Conservation (phyloP, 2,329 filamentous ascomycete genomes). For the Paradendryphiella salina region DNA sequence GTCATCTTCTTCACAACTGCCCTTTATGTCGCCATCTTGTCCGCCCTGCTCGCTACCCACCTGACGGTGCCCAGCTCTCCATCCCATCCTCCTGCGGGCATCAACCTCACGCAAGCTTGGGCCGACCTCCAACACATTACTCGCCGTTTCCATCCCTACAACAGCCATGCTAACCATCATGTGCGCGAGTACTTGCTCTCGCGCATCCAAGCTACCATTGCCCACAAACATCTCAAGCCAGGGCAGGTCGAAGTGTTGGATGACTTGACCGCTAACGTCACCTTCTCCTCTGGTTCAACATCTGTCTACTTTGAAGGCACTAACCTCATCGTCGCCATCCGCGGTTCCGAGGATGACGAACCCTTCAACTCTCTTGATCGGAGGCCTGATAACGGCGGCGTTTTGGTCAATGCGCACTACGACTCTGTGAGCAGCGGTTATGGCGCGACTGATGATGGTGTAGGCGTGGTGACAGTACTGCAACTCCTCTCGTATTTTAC, state of each 20-base stretch:
- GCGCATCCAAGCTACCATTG: conserved; percentile 71
- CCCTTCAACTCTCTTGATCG: conserved; percentile 66
- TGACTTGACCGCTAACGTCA: conserved; percentile 77
- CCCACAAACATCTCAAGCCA: conserved; percentile 54
- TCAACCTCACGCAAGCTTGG: conserved; percentile 88
- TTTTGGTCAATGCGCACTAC: conserved; percentile 93
- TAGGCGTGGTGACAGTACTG: conserved; percentile 82
- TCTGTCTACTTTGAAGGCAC: conserved; percentile 86
- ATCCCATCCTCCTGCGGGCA: conserved; percentile 58
- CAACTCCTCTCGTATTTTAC: conserved; percentile 89
- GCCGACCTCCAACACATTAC: conserved; percentile 76
- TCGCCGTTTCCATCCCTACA: conserved; percentile 81
- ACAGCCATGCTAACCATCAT: conserved; percentile 78
- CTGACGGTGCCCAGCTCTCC: conserved; percentile 73
- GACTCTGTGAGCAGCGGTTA: conserved; percentile 91
- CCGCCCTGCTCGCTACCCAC: conserved; percentile 73
- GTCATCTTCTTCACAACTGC: conserved; percentile 79
- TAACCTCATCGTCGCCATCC: conserved; percentile 90
- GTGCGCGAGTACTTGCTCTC: conserved; percentile 75
- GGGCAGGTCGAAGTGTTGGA: conserved; percentile 70
- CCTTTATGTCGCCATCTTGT: conserved; percentile 76
- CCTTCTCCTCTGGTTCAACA: conserved; percentile 59
- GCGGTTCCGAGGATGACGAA: conserved; percentile 72
- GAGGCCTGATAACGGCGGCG: conserved; percentile 66
- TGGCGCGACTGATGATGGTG: conserved; percentile 91